Conservation (phyloP, 805 yeast genomes). For the Ogataea zsoltii region DNA sequence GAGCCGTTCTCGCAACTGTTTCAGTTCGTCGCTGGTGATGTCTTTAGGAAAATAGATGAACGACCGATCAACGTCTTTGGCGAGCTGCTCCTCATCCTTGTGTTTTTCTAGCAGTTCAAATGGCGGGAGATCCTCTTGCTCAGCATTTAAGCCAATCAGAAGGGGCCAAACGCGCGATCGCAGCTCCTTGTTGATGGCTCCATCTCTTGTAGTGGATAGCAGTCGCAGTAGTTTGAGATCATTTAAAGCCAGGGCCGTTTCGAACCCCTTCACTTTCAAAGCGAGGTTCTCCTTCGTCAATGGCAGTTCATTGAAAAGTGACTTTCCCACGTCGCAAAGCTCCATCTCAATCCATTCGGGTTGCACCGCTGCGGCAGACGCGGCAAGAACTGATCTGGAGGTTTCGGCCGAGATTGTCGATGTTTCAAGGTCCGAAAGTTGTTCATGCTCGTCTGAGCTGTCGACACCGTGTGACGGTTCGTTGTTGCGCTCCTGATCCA, state of each 20-base stretch:
- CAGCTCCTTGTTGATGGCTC: constrained; percentile 43
- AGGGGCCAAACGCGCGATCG: constrained; percentile 54
- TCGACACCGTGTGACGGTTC: too few relatives aligned
- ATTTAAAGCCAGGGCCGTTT: constrained; percentile 36
- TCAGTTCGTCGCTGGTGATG: constrained; percentile 21
- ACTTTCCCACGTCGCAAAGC: constrained; percentile 44
- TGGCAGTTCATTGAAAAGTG: constrained; percentile 47
- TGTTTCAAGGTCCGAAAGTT: too few relatives aligned
- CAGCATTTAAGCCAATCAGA: constrained; percentile 38
- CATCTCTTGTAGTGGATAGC: constrained; percentile 47
- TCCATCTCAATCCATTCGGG: constrained; percentile 56
- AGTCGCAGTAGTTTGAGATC: constrained; percentile 33
- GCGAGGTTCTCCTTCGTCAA: constrained; percentile 39
- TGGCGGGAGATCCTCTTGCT: background rate
- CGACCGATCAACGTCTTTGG: constrained; percentile 75
- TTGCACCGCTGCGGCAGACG: constrained; percentile 5
- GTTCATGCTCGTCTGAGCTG: too few relatives aligned
- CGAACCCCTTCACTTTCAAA: constrained; percentile 39
- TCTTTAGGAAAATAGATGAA: constrained; percentile 45
- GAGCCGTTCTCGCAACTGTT: constrained; percentile 42
- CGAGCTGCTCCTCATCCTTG: constrained; percentile 76
- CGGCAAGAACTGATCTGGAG: background rate
- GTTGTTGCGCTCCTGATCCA: too few relatives aligned
- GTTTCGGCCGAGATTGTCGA: too few relatives aligned
- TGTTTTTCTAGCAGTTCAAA: constrained; percentile 45